A percentile compares a stretch with the other conserved stretches of the same genome.
phyloP scores from a whole-genome alignment of 352 stramenopile genomes.

The Peronosclerospora sorghi region DNA sequence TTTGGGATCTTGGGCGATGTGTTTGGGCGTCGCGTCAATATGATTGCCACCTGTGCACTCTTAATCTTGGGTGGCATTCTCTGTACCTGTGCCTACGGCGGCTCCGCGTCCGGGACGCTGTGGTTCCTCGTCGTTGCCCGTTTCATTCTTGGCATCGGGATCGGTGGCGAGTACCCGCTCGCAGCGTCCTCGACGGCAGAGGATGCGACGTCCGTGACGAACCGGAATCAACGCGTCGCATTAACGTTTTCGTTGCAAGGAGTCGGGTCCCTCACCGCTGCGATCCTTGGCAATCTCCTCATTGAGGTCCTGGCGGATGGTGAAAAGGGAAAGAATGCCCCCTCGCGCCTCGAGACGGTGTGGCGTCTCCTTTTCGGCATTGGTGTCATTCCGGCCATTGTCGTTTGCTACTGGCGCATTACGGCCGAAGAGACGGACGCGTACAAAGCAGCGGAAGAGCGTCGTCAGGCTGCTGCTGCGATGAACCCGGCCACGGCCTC shows the following conservation, averaged over 20 bases:
- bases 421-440: constrained; percentile 43
- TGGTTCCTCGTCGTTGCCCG: constrained; percentile 54
- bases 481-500: constrained; percentile 1
- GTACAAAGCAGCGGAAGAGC: constrained; percentile 28
- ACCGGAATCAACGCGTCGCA: constrained; percentile 46
- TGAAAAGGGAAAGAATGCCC: constrained; percentile 25
- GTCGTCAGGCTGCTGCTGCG: constrained; percentile 5
- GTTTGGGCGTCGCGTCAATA: constrained; percentile 51
- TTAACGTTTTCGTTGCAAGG: constrained; percentile 62
- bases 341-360: constrained; percentile 40
- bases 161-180: constrained; percentile 42
- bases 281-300: constrained; percentile 59
- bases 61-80: constrained; percentile 59
- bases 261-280: constrained; percentile 46
- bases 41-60: constrained; percentile 53
- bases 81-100: constrained; percentile 43
- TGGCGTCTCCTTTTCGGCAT: constrained; percentile 59
- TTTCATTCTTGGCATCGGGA: constrained; percentile 52
- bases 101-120: constrained; percentile 25
- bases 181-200: constrained; percentile 48
- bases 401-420: constrained; percentile 63
- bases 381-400: constrained; percentile 39
- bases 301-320: constrained; percentile 35
- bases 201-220: constrained; percentile 32
- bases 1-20: constrained; percentile 54